Evolutionary conservation across 176 grass and related monocot species (phyloP).

Genomic region (Lolium multiflorum): DNA sequence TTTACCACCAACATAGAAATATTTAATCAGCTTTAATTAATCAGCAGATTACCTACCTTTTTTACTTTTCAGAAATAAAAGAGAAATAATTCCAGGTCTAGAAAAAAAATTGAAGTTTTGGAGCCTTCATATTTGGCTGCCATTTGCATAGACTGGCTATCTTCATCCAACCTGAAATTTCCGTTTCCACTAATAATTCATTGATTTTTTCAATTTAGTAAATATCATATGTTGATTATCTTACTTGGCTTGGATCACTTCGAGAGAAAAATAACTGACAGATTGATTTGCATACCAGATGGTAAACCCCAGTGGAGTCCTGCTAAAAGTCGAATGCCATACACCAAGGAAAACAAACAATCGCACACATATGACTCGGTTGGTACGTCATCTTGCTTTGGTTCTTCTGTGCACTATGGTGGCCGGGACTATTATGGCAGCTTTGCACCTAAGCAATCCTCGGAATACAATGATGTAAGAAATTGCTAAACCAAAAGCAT

Average conservation of each 20-base stretch:
- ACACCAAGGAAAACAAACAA: slow-evolving; percentile 60
- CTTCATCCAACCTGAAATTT: not conserved
- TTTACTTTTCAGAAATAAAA: not conserved
- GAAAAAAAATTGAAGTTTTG: not conserved
- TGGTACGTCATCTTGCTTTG: slow-evolving; percentile 74
- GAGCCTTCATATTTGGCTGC: slow-evolving; percentile 10
- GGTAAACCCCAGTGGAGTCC: slow-evolving; percentile 62
- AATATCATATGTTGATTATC: not conserved
- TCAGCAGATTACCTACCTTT: not conserved
- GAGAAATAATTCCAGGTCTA: not conserved
- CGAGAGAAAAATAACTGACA: slow-evolving; percentile 5
- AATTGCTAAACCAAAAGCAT: not conserved
- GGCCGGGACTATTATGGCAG: slow-evolving; percentile 80
- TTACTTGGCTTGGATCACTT: slow-evolving; percentile 33
- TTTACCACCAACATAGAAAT: not conserved
- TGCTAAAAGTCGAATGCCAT: slow-evolving; percentile 42
- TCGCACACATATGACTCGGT: slow-evolving; percentile 38
- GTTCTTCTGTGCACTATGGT: slow-evolving; percentile 84
- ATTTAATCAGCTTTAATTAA: not conserved
- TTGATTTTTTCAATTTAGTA: not conserved
- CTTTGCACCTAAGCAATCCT: slow-evolving; percentile 52
- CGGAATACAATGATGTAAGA: slow-evolving; percentile 52
- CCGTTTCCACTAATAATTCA: not conserved
- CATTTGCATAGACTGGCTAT: slow-evolving; percentile 19
- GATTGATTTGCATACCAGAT: slow-evolving; percentile 47